Conservation (phyloP, 2,329 filamentous ascomycete genomes). For the Ascochyta viciae-villosae region DNA sequence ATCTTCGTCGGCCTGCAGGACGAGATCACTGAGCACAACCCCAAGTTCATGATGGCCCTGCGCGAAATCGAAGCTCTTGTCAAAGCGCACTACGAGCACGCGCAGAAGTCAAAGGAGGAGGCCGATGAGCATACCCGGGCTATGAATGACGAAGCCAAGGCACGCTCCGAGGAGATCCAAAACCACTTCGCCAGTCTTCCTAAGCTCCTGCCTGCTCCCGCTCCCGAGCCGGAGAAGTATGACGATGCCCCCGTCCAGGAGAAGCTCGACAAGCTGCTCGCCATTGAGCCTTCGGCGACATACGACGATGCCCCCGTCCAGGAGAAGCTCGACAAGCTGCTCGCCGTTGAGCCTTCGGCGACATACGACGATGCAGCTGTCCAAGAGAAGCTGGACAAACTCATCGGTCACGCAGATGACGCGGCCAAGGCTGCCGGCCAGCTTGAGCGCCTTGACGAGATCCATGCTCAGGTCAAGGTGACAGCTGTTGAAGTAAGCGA, state of each 20-base stretch:
- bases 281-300: conserved; percentile 36
- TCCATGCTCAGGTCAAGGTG: conserved; percentile 84
- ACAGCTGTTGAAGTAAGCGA: conserved; percentile 84
- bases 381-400: conserved; percentile 62
- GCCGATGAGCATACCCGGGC: conserved; percentile 52
- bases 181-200: conserved; percentile 52
- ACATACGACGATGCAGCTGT: conserved; percentile 57
- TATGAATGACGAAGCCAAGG: conserved; percentile 54
- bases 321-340: conserved; percentile 61
- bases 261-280: conserved; percentile 63
- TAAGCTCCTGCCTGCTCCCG: conserved; percentile 53
- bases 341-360: conserved; percentile 53
- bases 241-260: conserved; percentile 68
- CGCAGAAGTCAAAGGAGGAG: conserved; percentile 65
- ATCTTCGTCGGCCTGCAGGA: conserved; percentile 78
- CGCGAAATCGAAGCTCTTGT: conserved; percentile 85
- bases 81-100: conserved; percentile 86
- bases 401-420: conserved; percentile 65
- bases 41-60: conserved; percentile 84
- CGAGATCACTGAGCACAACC: conserved; percentile 82
- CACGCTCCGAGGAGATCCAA: conserved; percentile 52
- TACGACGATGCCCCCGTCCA: conserved; percentile 61
- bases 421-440: conserved; percentile 75
- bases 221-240: conserved; percentile 45
- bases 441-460: conserved; percentile 83